phyloP scores from a whole-genome alignment of 768 basidiomycete species.

The Leccinum olivaceopallidum region DNA sequence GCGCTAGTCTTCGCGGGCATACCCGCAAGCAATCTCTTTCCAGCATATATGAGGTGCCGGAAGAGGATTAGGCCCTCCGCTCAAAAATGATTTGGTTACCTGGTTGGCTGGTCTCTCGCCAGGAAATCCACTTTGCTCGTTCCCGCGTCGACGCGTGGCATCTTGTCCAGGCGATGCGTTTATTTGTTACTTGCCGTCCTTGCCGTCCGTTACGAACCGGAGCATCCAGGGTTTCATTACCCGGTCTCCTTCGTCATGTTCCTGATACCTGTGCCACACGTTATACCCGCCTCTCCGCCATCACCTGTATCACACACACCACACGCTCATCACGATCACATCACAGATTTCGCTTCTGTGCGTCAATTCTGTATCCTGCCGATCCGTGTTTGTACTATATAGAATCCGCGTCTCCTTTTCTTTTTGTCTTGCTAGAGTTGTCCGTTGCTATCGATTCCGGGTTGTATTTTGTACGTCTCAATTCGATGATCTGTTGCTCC shows the following conservation, averaged over 20 bases:
- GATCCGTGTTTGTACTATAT: constrained; percentile 14
- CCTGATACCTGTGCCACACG: constrained; percentile 33
- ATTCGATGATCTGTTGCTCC: not conserved
- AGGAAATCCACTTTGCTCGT: constrained; percentile 16
- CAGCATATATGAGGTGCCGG: constrained; percentile 34
- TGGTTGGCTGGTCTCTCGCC: constrained; percentile 23
- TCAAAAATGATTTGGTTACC: constrained; percentile 3
- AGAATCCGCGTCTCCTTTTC: constrained; percentile 10
- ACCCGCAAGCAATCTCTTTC: constrained; percentile 33
- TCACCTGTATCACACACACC: constrained; percentile 31
- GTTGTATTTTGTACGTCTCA: not conserved
- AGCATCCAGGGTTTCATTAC: constrained; percentile 13
- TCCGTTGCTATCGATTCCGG: not conserved
- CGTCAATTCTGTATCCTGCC: constrained; percentile 20
- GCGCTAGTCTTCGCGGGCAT: constrained; percentile 34
- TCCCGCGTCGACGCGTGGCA: constrained; percentile 10
- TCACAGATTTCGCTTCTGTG: constrained; percentile 14
- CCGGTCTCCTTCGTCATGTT: constrained; percentile 18
- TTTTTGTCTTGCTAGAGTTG: constrained; percentile 3
- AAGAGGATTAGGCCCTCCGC: constrained; percentile 26
- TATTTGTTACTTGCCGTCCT: constrained; percentile 25
- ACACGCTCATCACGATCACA: constrained; percentile 19
- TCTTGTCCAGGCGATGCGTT: constrained; percentile 22
- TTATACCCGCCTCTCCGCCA: constrained; percentile 30
- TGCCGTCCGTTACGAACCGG: constrained; percentile 19